These are phyloP conservation scores for Aspergillus puulaauensis DNA, from an alignment of 2,329 filamentous ascomycete genomes.

Conservation along the genomic window DNA sequence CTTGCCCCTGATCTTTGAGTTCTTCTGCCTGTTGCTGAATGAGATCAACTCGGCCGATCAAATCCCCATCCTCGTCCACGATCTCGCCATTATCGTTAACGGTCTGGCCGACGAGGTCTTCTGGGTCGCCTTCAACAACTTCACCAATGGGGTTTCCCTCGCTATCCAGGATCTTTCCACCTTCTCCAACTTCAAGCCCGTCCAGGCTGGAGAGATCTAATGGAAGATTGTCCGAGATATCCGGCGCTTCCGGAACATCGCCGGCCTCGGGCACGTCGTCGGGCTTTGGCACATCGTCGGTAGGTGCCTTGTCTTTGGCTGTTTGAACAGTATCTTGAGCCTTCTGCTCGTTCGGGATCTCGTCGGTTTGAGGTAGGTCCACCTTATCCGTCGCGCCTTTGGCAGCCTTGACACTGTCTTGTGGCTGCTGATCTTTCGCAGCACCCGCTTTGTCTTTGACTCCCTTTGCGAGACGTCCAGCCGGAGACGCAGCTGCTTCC, in stretches of 20 bases:
- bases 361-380: not conserved
- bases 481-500: not conserved
- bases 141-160: conserved; percentile 38
- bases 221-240: conserved; percentile 15
- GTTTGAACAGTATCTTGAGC: not conserved
- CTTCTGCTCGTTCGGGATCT: not conserved
- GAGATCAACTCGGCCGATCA: conserved; percentile 39
- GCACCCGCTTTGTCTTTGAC: not conserved
- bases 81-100: conserved; percentile 19
- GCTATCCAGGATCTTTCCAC: conserved; percentile 37
- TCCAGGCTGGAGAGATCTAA: conserved; percentile 36
- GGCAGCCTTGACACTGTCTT: not conserved
- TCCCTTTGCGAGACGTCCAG: not conserved
- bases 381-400: not conserved
- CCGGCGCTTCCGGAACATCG: conserved; percentile 8
- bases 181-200: conserved; percentile 39
- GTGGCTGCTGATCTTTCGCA: not conserved
- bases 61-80: conserved; percentile 24
- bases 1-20: conserved; percentile 28
- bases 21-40: not conserved
- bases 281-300: not conserved
- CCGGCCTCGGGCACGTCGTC: not conserved
- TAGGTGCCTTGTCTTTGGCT: not conserved
- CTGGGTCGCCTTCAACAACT: conserved; percentile 42
- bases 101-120: conserved; percentile 41